A percentile compares a stretch with the other conserved stretches of the same genome.
Evolutionary conservation across 441 rosid genomes (phyloP).

Genomic region (Mallotus repandus): DNA sequence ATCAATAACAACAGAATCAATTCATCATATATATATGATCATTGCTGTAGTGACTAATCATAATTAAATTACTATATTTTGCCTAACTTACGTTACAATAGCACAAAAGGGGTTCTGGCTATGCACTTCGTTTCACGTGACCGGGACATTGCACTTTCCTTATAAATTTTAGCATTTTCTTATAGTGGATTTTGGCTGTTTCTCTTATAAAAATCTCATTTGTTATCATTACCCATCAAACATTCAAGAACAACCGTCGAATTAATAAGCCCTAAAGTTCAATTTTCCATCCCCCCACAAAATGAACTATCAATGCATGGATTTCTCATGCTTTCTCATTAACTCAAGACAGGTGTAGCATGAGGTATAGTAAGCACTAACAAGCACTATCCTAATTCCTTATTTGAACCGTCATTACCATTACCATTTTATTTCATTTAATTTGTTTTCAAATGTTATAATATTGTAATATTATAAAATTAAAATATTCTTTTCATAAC

Average conservation of each 20-base stretch:
- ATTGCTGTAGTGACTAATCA: background rate
- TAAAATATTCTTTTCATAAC: too few relatives aligned
- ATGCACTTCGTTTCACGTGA: conserved; percentile 24
- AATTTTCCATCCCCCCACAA: background rate
- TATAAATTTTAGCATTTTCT: conserved; percentile 5
- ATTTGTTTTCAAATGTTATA: background rate
- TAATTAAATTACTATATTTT: too few relatives aligned
- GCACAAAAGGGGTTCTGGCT: background rate
- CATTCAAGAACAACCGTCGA: background rate
- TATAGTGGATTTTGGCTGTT: conserved; percentile 1
- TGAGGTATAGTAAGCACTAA: background rate
- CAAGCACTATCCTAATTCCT: background rate
- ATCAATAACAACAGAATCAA: too few relatives aligned
- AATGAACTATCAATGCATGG: background rate
- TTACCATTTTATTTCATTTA: background rate
- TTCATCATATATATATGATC: too few relatives aligned
- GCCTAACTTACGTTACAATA: conserved; percentile 6
- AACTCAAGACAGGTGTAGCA: conserved; percentile 1
- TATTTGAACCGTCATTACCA: background rate
- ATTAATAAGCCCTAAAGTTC: background rate
- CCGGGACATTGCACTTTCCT: conserved; percentile 2
- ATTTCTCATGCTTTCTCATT: conserved; percentile 3
- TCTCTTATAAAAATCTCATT: background rate
- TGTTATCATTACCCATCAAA: background rate
- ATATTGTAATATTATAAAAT: too few relatives aligned